Percentiles rank a stretch among this genome's conserved stretches.
Conservation (phyloP, 2,329 filamentous ascomycete genomes). For the Calonectria henricotiae region DNA sequence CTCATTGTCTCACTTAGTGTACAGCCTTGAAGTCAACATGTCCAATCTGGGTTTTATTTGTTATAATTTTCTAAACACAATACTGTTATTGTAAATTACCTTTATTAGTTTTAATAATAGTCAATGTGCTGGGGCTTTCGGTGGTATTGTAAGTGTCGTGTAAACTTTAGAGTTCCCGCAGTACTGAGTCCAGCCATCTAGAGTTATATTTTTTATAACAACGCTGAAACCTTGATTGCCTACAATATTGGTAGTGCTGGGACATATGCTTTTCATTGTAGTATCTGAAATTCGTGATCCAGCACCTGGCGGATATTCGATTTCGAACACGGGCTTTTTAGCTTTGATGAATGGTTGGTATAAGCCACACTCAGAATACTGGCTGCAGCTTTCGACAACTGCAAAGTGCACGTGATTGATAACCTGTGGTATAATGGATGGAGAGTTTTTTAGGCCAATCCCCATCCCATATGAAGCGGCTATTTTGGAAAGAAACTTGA, state of each 20-base stretch:
- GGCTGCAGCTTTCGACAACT: conserved; percentile 80
- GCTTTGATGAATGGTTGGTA: conserved; percentile 73
- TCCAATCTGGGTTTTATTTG: too few relatives aligned
- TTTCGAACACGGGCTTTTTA: conserved; percentile 80
- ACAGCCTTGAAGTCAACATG: too few relatives aligned
- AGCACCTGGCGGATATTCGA: conserved; percentile 77
- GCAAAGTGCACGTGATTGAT: conserved; percentile 73
- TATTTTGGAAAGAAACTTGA: conserved; percentile 74
- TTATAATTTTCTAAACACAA: too few relatives aligned
- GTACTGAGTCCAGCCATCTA: conserved; percentile 74
- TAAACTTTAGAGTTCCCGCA: conserved; percentile 60
- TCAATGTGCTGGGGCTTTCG: too few relatives aligned
- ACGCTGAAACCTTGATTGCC: conserved; percentile 72
- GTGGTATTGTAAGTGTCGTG: neutral
- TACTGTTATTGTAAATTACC: too few relatives aligned
- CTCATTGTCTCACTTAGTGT: too few relatives aligned
- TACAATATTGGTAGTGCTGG: conserved; percentile 55
- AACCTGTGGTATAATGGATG: conserved; percentile 69
- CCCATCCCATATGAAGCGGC: conserved; percentile 71
- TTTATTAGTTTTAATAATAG: too few relatives aligned
- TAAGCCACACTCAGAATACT: conserved; percentile 73
- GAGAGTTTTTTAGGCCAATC: conserved; percentile 80
- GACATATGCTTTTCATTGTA: conserved; percentile 62
- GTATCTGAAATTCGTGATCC: conserved; percentile 54
- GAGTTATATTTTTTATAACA: conserved; percentile 70